These are phyloP conservation scores for Aspergillus hancockii DNA, from an alignment of 495 filamentous ascomycete genomes.

Conservation along the genomic window DNA sequence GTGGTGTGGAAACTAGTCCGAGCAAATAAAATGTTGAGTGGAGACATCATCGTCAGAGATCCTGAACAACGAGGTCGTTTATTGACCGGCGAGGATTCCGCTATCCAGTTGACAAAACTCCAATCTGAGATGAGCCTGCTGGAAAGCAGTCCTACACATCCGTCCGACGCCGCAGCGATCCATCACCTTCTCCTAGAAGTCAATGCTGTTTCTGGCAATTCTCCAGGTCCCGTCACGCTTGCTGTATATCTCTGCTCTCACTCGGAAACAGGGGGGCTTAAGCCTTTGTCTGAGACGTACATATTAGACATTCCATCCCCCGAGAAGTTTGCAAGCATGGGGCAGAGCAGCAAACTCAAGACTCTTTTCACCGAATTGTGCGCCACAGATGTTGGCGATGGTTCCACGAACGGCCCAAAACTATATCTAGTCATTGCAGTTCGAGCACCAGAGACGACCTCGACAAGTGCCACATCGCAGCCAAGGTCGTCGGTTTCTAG, in stretches of 20 bases:
- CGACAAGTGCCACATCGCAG: slow-evolving; percentile 29
- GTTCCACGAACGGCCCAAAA: slow-evolving; percentile 61
- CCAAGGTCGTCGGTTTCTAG: slow-evolving; percentile 35
- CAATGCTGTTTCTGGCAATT: slow-evolving; percentile 72
- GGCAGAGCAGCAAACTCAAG: slow-evolving; percentile 65
- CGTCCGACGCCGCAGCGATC: slow-evolving; percentile 68
- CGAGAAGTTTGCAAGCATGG: slow-evolving; percentile 61
- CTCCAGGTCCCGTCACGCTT: slow-evolving; percentile 70
- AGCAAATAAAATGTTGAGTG: slow-evolving; percentile 88
- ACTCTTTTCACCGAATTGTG: slow-evolving; percentile 87
- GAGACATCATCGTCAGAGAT: slow-evolving; percentile 91
- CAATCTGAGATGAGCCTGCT: slow-evolving; percentile 96
- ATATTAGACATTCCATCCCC: slow-evolving; percentile 74
- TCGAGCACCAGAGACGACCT: slow-evolving; percentile 60
- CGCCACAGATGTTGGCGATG: slow-evolving; percentile 80
- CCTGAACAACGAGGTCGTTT: slow-evolving; percentile 79
- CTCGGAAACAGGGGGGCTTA: slow-evolving; percentile 56
- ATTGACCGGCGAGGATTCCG: slow-evolving; percentile 88
- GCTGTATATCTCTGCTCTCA: slow-evolving; percentile 79
- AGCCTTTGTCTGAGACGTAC: slow-evolving; percentile 79
- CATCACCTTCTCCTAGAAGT: slow-evolving; percentile 87
- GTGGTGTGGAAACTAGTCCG: slow-evolving; percentile 93
- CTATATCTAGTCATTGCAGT: slow-evolving; percentile 86
- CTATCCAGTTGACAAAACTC: slow-evolving; percentile 84
- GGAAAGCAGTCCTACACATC: slow-evolving; percentile 67